Conservation (phyloP, 805 yeast species). For the Candida saitoana region DNA sequence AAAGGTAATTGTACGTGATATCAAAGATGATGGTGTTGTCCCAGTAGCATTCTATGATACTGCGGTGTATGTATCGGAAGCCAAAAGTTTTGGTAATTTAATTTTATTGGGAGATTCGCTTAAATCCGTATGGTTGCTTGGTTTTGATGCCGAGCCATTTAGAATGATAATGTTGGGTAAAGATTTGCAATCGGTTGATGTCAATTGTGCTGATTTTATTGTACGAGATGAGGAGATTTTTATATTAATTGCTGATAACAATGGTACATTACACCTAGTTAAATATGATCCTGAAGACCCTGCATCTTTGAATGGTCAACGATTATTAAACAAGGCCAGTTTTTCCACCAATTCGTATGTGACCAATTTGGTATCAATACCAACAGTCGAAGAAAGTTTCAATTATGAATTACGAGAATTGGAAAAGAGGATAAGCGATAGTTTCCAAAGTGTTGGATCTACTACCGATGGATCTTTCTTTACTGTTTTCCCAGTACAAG, state of each 20-base stretch:
- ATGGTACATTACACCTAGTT: conserved; percentile 62
- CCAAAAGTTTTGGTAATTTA: conserved; percentile 79
- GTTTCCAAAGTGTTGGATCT: conserved; percentile 65
- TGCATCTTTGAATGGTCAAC: conserved; percentile 72
- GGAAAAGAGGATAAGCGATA: conserved; percentile 10
- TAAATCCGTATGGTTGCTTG: conserved; percentile 74
- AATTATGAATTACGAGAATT: conserved; percentile 13
- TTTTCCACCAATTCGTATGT: conserved; percentile 64
- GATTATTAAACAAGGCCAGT: conserved; percentile 63
- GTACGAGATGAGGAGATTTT: conserved; percentile 65
- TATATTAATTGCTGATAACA: conserved; percentile 65
- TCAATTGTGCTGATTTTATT: conserved; percentile 71
- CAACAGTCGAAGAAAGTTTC: conserved; percentile 33
- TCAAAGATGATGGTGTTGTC: conserved; percentile 82
- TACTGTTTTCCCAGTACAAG: conserved; percentile 69
- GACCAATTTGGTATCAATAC: conserved; percentile 48
- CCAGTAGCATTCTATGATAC: conserved; percentile 94
- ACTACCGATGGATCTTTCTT: conserved; percentile 77
- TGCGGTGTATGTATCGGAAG: conserved; percentile 72
- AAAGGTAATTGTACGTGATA: conserved; percentile 70
- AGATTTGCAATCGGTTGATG: conserved; percentile 61
- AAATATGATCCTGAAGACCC: conserved; percentile 94
- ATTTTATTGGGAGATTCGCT: conserved; percentile 77
- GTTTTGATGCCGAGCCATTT: conserved; percentile 94
- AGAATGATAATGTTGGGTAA: conserved; percentile 75